Evolutionary conservation across 2,329 filamentous ascomycete genomes (phyloP), one percentile per base, ranked within the genome.

Genomic region (Anisogramma anomala): DNA sequence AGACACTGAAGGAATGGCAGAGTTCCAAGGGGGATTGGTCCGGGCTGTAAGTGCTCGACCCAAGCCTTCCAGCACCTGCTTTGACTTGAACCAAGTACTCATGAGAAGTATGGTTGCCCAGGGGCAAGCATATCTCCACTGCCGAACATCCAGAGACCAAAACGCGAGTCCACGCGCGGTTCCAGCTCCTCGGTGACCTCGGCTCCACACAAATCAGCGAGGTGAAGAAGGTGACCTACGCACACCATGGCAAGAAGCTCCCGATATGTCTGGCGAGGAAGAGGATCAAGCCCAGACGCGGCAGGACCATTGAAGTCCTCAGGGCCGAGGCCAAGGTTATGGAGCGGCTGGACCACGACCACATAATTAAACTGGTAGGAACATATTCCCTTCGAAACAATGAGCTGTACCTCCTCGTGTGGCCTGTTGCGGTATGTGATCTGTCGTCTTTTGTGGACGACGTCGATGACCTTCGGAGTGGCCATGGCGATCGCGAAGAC

Each of bases 401-500:
- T 43, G 57, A 66, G 41, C 50, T 71, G 4, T 69, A 63, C 41
- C 52, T 71, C 9, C 56, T 70, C 30, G 58, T 68, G 22, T 69
- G 66, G 60, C 67, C 67, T 9, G 66, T 62, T 19, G 67, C 66
- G 15, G 57, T 65, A 6, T 69, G 66, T 54, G 67, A 65, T 46
- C 50, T 71, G 28, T 56, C 57, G 40, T 55, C 50, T 23, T 55
- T 71, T 8, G 56, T 69, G 14, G 57, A 62, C 32, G 66, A 69
- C 45, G 49, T 71, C 10, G 65, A 68, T 20, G 50, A 49, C 14
- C 49, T 69, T 20, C 58, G 58, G n/a, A 49, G 53, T 2, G 58
- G 59, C 10, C 52, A 59, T 10, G 62, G 59, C 8, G 64, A 64
- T 36, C 56, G 59, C 3, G 63, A 65, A 20, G 61, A 65, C 28